Evolutionary conservation across 2,329 filamentous ascomycete genomes (phyloP), one percentile per base, ranked within the genome.

Genomic region (Periconia digitata): DNA sequence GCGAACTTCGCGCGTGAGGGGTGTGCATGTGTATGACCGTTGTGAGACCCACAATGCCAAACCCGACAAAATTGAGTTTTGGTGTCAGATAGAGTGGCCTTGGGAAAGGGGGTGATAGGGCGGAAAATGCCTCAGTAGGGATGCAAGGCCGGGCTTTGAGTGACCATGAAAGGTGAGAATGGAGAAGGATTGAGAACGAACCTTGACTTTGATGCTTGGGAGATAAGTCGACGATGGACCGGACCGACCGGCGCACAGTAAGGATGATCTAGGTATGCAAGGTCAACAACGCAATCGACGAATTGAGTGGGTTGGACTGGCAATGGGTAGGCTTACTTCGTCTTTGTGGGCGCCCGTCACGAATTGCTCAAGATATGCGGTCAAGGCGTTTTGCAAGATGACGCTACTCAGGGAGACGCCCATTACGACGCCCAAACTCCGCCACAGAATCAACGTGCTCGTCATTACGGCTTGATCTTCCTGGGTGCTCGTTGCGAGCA

Each of bases 371-470:
- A 92, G 76, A 55, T 85, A 85, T 16, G 76, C 71, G 8, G 81
- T 71, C 43, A 92, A 73, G 1, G 82, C 78, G 60, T 90, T 90
- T 72, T 92, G 88, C 52, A 92, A 74, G 7, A 90, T 81, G 48
- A 90, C 77, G 63, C 85, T 88, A 56, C 84, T 87, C 44, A 80
- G 74, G 1, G 87, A 84, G 38, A 92, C 81, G n/a, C 88, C 89
- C 62, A 91, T 77, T 1, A 92, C 87, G 47, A 79, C 81, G 6
- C 88, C 89, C 5, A 92, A 70, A 49, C 82, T 84, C 46, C 88
- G 80, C 83, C 86, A 90, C 16, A 92, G 73, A 16, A 86, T 80
- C 51, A 92, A 73, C 0, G 87, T 90, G 44, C 80, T 84, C 1
- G 86, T 88, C 59, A 76, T 72, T 17, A 76, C 74, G 0, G 74